A percentile compares a stretch with the other conserved stretches of the same genome.
These are phyloP conservation scores for Globisporangium paddicum DNA, from an alignment of 352 stramenopile genomes.

Conservation along the genomic window DNA sequence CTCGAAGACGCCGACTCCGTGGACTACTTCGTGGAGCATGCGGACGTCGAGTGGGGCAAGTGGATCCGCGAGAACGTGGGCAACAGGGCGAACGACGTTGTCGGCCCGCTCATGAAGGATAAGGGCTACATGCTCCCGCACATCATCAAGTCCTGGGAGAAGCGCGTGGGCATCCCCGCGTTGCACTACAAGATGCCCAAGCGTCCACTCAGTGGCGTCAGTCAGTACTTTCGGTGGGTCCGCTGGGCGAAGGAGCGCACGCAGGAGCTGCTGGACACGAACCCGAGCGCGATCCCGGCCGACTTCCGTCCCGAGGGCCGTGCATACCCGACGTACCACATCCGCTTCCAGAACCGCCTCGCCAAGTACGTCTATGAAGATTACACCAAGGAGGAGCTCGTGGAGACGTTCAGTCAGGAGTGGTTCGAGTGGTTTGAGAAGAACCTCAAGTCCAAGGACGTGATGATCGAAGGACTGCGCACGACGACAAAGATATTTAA, in stretches of 20 bases:
- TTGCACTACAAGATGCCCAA: constrained; percentile 57
- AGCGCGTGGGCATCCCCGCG: constrained; percentile 23
- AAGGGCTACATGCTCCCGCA: constrained; percentile 61
- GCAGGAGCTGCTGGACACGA: constrained; percentile 39
- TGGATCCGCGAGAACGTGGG: constrained; percentile 48
- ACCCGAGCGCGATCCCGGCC: constrained; percentile 25
- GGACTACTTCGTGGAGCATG: constrained; percentile 57
- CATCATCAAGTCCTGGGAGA: constrained; percentile 68
- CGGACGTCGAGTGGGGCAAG: constrained; percentile 39
- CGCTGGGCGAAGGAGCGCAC: constrained; percentile 64
- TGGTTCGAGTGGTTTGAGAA: constrained; percentile 46
- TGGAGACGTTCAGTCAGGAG: constrained; percentile 25
- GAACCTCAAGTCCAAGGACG: constrained; percentile 44
- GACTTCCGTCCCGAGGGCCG: constrained; percentile 30
- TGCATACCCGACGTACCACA: constrained; percentile 54
- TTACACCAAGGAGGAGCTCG: constrained; percentile 33
- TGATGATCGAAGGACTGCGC: constrained; percentile 42
- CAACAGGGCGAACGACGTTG: constrained; percentile 36
- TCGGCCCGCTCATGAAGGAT: constrained; percentile 39
- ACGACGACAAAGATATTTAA: constrained; percentile 34
- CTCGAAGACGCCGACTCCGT: constrained; percentile 37
- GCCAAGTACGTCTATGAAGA: constrained; percentile 46
- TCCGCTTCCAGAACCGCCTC: constrained; percentile 54
- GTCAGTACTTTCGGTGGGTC: constrained; percentile 69
- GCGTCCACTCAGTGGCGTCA: constrained; percentile 36